Evolutionary conservation across 2,329 filamentous ascomycete genomes (phyloP), one percentile per base, ranked within the genome.

Genomic region (Phaeosphaeria sp.): DNA sequence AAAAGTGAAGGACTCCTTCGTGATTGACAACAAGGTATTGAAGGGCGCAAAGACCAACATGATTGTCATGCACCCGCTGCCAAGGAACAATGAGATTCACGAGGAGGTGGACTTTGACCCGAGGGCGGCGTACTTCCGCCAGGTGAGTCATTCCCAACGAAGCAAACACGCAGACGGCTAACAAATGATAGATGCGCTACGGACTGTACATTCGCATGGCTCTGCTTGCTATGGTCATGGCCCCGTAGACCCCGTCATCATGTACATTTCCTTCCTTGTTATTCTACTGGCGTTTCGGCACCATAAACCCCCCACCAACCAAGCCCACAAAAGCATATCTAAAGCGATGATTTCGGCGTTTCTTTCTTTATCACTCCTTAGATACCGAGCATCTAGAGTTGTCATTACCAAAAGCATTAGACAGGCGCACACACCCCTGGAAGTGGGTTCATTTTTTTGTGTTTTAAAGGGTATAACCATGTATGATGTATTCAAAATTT

Each of bases 21-120:
- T 96, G 56, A 89, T 99, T 60, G 91, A 97, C 82, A 96, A 97
- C 76, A 87, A 88, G 69, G 91, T 94, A 20, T 84, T 99, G 72
- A 93, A 92, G 83, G 84, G 93, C 71, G 93, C 95, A 52, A 99
- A 99, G 89, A 85, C 84, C 77, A 90, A 90, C 72, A 97, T 96
- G 89, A 87, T 97, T 63, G 91, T 99, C 64, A 88, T 99, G 88
- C 95, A 99, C 80, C 95, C 95, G 56, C 84, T 99, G 72, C 95
- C 95, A 42, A 87, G 95, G 72, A 98, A 98, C 74, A 88, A 90
- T 66, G 95, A 99, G 85, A 89, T 99, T 75, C 88, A 89, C 33
- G 92, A 96, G 80, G 95, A 99, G 82, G 93, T 99, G 49, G 95
- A 99, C 80, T 97, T 96, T 81, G 95, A 99, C 81, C 92, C 96